Conservation (phyloP, 2,329 filamentous ascomycete genomes). For the Tolypocladium inflatum region DNA sequence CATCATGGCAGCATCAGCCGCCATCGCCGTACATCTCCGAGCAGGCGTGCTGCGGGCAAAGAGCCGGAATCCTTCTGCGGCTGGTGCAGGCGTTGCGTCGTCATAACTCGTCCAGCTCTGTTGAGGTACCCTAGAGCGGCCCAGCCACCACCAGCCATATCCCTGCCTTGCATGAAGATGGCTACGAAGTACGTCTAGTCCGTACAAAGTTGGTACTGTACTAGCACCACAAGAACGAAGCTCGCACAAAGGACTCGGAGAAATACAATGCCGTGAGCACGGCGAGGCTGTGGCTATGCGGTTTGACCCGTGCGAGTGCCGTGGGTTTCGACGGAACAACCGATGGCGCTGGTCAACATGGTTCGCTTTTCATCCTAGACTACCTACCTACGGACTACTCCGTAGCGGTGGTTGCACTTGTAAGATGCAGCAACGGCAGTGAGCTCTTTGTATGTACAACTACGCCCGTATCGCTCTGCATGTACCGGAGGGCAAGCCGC, state of each 20-base stretch:
- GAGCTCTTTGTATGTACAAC: background rate
- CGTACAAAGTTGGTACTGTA: no score
- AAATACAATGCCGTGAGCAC: background rate
- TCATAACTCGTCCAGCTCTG: background rate
- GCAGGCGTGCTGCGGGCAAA: no score
- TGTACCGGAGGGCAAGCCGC: background rate
- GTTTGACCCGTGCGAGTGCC: background rate
- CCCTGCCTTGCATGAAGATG: background rate
- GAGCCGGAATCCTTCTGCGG: no score
- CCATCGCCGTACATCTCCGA: no score
- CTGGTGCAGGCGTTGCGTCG: background rate
- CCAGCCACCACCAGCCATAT: background rate
- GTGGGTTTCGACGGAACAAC: background rate
- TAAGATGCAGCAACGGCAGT: background rate
- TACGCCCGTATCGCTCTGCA: background rate
- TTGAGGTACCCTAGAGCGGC: background rate
- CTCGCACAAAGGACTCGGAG: no score
- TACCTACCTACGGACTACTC: no score
- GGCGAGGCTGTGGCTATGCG: background rate
- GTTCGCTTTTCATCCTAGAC: no score
- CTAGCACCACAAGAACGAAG: no score
- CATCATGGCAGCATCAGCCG: background rate
- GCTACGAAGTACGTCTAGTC: no score
- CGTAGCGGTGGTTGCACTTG: no score
- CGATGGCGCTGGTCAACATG: background rate